Evolutionary conservation across 208 protist species (phyloP), one percentile per base, ranked within the genome.

Genomic region (Acanthamoeba polyphaga): DNA sequence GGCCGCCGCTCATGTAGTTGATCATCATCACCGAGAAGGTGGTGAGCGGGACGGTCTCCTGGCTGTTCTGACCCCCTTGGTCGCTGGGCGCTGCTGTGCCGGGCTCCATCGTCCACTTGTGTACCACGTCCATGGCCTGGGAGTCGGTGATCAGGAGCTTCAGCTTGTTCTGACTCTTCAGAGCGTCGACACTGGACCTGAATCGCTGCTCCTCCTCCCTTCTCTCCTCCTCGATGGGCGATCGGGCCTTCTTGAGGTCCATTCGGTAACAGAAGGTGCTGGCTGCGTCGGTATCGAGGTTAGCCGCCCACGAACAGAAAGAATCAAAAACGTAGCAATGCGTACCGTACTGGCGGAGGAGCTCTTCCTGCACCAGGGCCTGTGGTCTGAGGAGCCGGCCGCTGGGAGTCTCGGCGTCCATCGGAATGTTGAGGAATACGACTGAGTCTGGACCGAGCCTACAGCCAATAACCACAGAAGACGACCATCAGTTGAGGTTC

Each of bases 11-110:
- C 85, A 96, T 76, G 62, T 95, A 93, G 51, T 97, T 96, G 22
- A 96, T 96, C 96, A 97, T 97, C 24, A 76, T 55, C 13, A 97
- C 92, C 2, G 95, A 97, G 76, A 97, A 97, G 43, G 96, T 97
- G 38, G 96, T 97, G 27, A 97, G 43, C 15, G 62, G 80, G 13
- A 97, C 55, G 17, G 76, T 72, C 66, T 62, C 87, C 19, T 49
- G 17, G 19, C 15, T 13, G 0, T 7, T 29, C 29, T 74, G 9
- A 7, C 15, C 17, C 1, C 8, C 53, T 12, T 74, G 1, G 29
- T 13, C 58, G 17, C n/a, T 64, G 53, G 9, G n/a, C 9, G 22
- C 74, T 10, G 10, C 74, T 3, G 32, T 2, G 19, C 38, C 10
- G 17, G 70, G 32, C 22, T 96, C 84, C 60, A 93, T 92, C 4